These are phyloP conservation scores for Cryptosporidium ryanae DNA, from an alignment of 169 alveolate species.

Conservation along the genomic window DNA sequence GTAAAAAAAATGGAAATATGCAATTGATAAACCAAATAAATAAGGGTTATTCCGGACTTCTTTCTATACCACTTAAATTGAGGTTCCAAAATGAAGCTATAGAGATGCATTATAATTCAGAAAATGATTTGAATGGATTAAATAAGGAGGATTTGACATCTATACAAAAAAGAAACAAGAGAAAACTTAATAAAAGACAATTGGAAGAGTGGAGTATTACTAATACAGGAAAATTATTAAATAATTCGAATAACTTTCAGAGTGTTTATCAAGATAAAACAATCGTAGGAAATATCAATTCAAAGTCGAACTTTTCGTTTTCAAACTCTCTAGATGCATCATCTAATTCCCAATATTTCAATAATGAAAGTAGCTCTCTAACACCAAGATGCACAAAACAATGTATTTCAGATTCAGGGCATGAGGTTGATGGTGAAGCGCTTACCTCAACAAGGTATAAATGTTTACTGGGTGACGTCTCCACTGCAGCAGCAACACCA, in stretches of 20 bases:
- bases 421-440: slow-evolving; percentile 38
- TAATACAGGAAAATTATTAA: slow-evolving; percentile 47
- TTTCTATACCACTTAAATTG: slow-evolving; percentile 47
- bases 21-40: slow-evolving; percentile 43
- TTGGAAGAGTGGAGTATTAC: slow-evolving; percentile 59
- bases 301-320: slow-evolving; percentile 31
- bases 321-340: slow-evolving; percentile 25
- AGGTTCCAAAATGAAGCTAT: slow-evolving; percentile 18
- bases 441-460: slow-evolving; percentile 38
- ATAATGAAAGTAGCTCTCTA: slow-evolving; percentile 35
- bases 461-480: slow-evolving; percentile 60
- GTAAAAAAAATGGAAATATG: slow-evolving; percentile 23
- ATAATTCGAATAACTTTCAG: slow-evolving; percentile 18
- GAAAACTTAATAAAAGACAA: slow-evolving; percentile 17
- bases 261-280: slow-evolving; percentile 20
- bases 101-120: slow-evolving; percentile 26
- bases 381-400: slow-evolving; percentile 74
- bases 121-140: background rate
- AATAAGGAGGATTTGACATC: background rate
- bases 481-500: slow-evolving; percentile 74
- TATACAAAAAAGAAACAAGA: slow-evolving; percentile 43
- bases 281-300: background rate
- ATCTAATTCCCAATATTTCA: slow-evolving; percentile 25
- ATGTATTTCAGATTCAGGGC: slow-evolving; percentile 43
- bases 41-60: slow-evolving; percentile 36